phyloP scores from a whole-genome alignment of 768 basidiomycete species.

The Suillus clintonianus region DNA sequence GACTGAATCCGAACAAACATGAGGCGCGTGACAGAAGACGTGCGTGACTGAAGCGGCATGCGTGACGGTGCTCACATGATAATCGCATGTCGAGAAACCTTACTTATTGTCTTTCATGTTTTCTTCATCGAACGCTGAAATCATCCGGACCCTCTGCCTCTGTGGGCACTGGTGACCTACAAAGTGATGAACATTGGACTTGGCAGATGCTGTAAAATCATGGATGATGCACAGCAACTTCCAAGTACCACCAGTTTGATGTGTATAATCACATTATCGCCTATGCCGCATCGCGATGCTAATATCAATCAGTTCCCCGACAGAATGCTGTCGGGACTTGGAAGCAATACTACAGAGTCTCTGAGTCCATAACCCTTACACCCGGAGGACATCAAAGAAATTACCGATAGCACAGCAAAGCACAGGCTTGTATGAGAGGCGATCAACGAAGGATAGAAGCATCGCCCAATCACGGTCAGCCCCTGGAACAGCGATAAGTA shows the following conservation, averaged over 20 bases:
- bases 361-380: background rate
- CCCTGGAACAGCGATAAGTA: background rate
- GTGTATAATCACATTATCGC: background rate
- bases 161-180: too few species aligned
- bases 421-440: background rate
- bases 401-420: conserved; percentile 1
- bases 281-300: background rate
- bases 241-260: background rate
- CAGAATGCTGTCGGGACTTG: background rate
- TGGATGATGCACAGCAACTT: background rate
- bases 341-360: background rate
- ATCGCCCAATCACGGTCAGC: background rate
- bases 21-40: background rate
- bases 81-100: too few species aligned
- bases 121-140: background rate
- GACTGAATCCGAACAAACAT: background rate
- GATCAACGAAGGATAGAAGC: background rate
- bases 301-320: background rate
- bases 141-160: background rate
- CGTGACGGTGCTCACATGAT: background rate
- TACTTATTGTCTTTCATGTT: background rate
- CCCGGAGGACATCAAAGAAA: background rate
- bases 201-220: background rate
- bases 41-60: background rate
- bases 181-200: background rate